Base-by-base conservation (phyloP, 306 rosid species). In the Citrullus colocynthis region DNA sequence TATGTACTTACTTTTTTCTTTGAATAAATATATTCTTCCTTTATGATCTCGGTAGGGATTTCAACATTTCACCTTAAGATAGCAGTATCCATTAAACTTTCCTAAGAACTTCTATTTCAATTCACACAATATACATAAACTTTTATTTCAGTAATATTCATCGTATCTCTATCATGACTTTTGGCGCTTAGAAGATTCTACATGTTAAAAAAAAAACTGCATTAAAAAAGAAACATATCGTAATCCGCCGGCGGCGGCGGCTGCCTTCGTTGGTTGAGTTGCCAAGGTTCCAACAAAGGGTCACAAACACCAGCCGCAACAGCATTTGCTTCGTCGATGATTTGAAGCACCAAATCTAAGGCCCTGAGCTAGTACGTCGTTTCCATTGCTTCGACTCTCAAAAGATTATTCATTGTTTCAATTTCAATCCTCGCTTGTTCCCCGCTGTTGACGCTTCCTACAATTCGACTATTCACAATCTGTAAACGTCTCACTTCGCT, bases 311-410 rank as follows among this genome's bases (percentile, higher is more conserved):
- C 93, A 37, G 83, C 70, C 0, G 87, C 63, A 14, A 88, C 55
- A 16, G 91, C 94, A n/a, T 87, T 86, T 17, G 87, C 88, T 13
- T 90, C 97, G 17, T 90, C 96, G 5, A 88, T 88, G 12, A 86
- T 81, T 66, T 88, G 88, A 49, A 90, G 86, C 37, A 93, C 84
- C 0, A 90, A 88, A 81, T 88, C 84, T 60, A 89, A 67, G 44
- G 87, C 90, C 1, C 84, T 86, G 60, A 93, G 80, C 2, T 90
- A 93, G 56, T 90, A 92, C 1, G 91, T 75, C 11, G 90, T 71
- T 67, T 93, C 98, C 83, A 60, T 80, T 0, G 78, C 81, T 61
- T 83, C 96, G 41, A 96, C 94, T 69, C 90, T 88, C 54, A 91
- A 77, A 54, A 91, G 81, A 36, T 81, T 75, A 78, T 90, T 93